phyloP scores from a whole-genome alignment of 1,139 yeast genomes.

The Yamadazyma sp. region DNA sequence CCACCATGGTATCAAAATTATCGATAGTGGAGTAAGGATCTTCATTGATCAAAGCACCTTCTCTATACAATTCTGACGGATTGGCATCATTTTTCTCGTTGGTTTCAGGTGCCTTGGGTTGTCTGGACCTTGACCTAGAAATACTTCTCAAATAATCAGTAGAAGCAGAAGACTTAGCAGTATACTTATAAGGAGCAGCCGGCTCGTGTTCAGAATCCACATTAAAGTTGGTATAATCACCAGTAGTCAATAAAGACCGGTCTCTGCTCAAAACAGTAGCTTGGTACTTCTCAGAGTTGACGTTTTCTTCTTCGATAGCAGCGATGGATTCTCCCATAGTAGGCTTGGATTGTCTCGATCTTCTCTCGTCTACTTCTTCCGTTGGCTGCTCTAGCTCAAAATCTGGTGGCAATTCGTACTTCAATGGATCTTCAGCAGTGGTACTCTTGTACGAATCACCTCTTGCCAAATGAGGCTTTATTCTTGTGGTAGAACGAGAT shows the following conservation, averaged over 20 bases:
- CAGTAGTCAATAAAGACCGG: conserved; percentile 47
- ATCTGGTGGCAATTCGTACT: conserved; percentile 47
- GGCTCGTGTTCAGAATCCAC: conserved; percentile 36
- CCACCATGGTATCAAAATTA: conserved; percentile 43
- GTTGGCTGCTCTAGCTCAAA: conserved; percentile 21
- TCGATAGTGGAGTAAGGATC: conserved; percentile 45
- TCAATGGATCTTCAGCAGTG: conserved; percentile 37
- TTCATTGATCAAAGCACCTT: conserved; percentile 49
- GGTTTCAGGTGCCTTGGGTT: conserved; percentile 24
- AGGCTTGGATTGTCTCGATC: conserved; percentile 46
- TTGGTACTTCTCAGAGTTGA: conserved; percentile 15
- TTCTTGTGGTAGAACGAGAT: conserved; percentile 27
- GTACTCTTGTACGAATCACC: conserved; percentile 64
- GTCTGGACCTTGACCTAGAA: conserved; percentile 62
- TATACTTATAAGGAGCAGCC: conserved; percentile 24
- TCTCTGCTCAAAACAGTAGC: conserved; percentile 29
- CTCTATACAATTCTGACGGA: conserved; percentile 37
- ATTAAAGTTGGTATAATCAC: conserved; percentile 50
- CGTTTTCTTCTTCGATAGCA: conserved; percentile 37
- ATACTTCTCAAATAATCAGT: conserved; percentile 59
- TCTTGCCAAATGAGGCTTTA: conserved; percentile 59
- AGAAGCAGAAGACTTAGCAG: conserved; percentile 35
- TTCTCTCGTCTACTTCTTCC: conserved; percentile 33
- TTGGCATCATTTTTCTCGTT: conserved; percentile 49
- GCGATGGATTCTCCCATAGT: conserved; percentile 53